Conservation (phyloP, 2,329 filamentous ascomycete genomes). For the Trichoderma sp. region DNA sequence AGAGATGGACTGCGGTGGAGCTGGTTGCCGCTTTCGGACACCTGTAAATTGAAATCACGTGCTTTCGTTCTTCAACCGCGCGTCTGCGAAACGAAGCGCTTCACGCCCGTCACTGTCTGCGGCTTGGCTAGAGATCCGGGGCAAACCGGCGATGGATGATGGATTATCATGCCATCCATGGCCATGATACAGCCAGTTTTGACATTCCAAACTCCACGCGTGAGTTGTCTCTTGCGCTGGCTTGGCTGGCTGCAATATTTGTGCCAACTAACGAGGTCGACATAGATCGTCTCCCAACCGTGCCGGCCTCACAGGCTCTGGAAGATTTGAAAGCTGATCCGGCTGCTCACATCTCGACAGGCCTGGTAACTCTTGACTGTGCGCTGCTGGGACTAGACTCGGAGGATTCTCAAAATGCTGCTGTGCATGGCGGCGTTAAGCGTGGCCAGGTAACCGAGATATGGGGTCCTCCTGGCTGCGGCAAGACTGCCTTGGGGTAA, state of each 20-base stretch:
- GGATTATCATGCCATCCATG: conserved; percentile 62
- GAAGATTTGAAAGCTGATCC: conserved; percentile 57
- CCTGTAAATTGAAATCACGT: conserved; percentile 19
- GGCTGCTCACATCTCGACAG: conserved; percentile 57
- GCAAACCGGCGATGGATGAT: conserved; percentile 40
- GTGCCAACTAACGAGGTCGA: conserved; percentile 43
- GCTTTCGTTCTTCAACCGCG: conserved; percentile 21
- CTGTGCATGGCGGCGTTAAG: conserved; percentile 59
- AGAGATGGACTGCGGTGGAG: not conserved
- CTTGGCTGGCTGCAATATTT: conserved; percentile 4
- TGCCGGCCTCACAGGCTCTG: conserved; percentile 73
- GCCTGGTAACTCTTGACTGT: conserved; percentile 55
- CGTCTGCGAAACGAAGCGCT: not conserved
- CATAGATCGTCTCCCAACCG: conserved; percentile 79
- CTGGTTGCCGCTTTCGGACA: not conserved
- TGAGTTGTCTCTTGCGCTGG: conserved; percentile 39
- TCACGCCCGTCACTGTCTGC: conserved; percentile 23
- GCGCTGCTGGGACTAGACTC: conserved; percentile 38
- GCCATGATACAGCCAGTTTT: conserved; percentile 63
- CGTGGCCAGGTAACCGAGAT: conserved; percentile 82
- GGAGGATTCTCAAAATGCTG: conserved; percentile 25
- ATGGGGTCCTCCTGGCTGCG: conserved; percentile 82
- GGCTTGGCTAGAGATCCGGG: not conserved
- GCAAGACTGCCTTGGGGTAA: conserved; percentile 81
- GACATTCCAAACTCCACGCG: conserved; percentile 52